Evolutionary conservation across 2,329 filamentous ascomycete genomes (phyloP).

Genomic region (Verticillium dahliae): DNA sequence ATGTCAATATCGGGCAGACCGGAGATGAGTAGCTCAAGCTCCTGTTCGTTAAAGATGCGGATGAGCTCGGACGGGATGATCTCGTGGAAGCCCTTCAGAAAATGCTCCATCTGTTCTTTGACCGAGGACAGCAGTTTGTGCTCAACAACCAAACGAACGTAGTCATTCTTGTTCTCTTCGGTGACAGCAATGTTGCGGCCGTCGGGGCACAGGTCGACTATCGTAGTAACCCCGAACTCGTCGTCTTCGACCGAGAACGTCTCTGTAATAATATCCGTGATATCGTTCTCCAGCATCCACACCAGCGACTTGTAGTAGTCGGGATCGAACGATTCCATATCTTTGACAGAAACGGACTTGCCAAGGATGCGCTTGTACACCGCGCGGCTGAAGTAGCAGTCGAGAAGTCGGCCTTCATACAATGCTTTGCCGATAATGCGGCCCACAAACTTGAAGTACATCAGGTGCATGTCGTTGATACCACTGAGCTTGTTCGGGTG

Average conservation of each 20-base stretch:
- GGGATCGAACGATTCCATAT: conserved; percentile 97
- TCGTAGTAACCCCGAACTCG: conserved; percentile 82
- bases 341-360: conserved; percentile 93
- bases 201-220: conserved; percentile 79
- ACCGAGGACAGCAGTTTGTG: conserved; percentile 89
- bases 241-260: conserved; percentile 93
- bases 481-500: conserved; percentile 92
- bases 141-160: conserved; percentile 89
- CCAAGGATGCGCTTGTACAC: conserved; percentile 97
- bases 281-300: conserved; percentile 99
- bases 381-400: conserved; percentile 97
- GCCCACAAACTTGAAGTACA: conserved; percentile 99
- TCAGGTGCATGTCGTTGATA: conserved; percentile 90
- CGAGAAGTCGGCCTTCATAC: conserved; percentile 90
- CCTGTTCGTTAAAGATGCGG: conserved; percentile 97
- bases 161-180: conserved; percentile 97
- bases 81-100: conserved; percentile 94
- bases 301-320: conserved; percentile 98
- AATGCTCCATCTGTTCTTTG: conserved; percentile 87
- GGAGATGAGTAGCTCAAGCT: conserved; percentile 92
- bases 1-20: conserved; percentile 95
- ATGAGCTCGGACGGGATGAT: conserved; percentile 93
- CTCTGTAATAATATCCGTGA: conserved; percentile 94
- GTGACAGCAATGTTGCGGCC: conserved; percentile 91
- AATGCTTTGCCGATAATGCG: conserved; percentile 97